These are phyloP conservation scores for Acorus calamus DNA, from an alignment of 106 monocot species.

Conservation along the genomic window DNA sequence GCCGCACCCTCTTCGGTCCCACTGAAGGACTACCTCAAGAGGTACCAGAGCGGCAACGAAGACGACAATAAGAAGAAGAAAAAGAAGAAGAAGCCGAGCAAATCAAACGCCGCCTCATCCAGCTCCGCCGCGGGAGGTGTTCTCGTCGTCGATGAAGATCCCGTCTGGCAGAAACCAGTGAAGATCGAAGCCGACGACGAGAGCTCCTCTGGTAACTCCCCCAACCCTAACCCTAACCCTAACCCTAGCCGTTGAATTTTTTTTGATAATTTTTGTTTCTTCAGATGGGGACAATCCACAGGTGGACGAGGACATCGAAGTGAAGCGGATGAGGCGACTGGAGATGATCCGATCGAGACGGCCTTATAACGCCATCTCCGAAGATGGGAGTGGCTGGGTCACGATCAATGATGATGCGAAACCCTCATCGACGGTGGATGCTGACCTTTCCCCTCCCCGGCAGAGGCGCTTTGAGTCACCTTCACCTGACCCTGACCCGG, in stretches of 20 bases:
- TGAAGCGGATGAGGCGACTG: constrained; percentile 71
- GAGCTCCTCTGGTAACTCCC: constrained; percentile 24
- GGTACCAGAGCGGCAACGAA: constrained; percentile 38
- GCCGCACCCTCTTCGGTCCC: constrained; percentile 23
- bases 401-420: constrained; percentile 20
- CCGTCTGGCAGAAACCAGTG: constrained; percentile 84
- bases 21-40: constrained; percentile 86
- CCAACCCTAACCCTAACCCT: constrained; percentile 1
- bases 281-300: constrained; percentile 58
- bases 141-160: constrained; percentile 80
- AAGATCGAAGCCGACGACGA: constrained; percentile 35
- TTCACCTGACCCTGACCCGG: constrained; percentile 8
- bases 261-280: constrained; percentile 3
- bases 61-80: constrained; percentile 43
- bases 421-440: not conserved
- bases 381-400: constrained; percentile 93
- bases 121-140: constrained; percentile 28
- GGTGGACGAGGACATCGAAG: constrained; percentile 85
- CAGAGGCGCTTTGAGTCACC: constrained; percentile 25
- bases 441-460: constrained; percentile 24
- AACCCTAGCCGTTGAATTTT: not conserved
- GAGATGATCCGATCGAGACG: constrained; percentile 49
- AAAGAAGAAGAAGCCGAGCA: constrained; percentile 59
- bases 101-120: constrained; percentile 8
- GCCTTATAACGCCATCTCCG: constrained; percentile 54